Conservation (phyloP, 2,329 filamentous ascomycete genomes). For the Penicillium verrucosum region DNA sequence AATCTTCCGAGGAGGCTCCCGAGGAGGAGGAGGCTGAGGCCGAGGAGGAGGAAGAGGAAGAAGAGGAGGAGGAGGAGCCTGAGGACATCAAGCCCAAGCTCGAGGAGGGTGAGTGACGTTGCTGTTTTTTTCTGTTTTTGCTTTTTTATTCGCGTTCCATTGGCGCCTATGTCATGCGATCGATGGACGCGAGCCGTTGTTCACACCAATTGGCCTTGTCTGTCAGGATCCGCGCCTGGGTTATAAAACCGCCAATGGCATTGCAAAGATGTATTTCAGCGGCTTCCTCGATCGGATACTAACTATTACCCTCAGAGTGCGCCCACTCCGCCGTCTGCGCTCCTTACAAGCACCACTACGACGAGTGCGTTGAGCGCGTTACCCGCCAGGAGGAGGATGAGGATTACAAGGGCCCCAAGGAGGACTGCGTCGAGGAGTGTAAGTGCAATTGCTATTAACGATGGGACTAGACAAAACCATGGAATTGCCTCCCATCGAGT, state of each 20-base stretch:
- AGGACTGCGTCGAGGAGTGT: constrained; percentile 99
- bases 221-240: constrained; percentile 3
- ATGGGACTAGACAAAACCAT: neutral
- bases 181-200: neutral
- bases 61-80: constrained; percentile 74
- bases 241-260: constrained; percentile 16
- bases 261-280: constrained; percentile 5
- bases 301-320: constrained; percentile 64
- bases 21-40: constrained; percentile 55
- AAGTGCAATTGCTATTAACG: constrained; percentile 47
- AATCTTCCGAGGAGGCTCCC: constrained; percentile 49
- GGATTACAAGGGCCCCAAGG: constrained; percentile 68
- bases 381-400: constrained; percentile 64
- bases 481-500: neutral
- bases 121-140: constrained; percentile 3
- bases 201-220: constrained; percentile 1
- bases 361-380: constrained; percentile 96
- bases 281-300: constrained; percentile 3
- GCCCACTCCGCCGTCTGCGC: constrained; percentile 79
- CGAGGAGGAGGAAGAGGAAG: constrained; percentile 68
- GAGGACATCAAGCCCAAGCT: constrained; percentile 83
- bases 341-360: constrained; percentile 93
- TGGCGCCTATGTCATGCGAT: neutral
- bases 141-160: neutral
- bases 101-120: constrained; percentile 75